Evolutionary conservation across 2,329 filamentous ascomycete genomes (phyloP).

Genomic region (Sporothrix inflata): DNA sequence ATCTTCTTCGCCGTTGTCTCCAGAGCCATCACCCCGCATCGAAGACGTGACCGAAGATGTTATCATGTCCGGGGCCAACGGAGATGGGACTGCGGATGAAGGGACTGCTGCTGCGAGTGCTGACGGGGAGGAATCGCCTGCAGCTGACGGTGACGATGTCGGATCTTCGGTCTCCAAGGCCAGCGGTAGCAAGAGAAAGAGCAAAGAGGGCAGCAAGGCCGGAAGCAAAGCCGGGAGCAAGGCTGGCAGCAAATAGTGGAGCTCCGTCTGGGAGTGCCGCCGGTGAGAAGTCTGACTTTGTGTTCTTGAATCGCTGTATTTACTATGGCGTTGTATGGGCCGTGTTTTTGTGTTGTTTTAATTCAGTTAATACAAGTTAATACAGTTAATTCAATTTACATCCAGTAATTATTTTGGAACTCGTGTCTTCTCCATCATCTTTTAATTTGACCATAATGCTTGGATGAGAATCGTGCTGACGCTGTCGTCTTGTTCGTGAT

Average conservation of each 20-base stretch:
- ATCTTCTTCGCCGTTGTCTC: not conserved
- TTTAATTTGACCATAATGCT: too few relatives aligned
- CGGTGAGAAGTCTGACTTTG: too few relatives aligned
- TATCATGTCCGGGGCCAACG: not conserved
- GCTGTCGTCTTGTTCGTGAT: not conserved
- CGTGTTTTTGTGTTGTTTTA: too few relatives aligned
- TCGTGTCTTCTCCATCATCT: too few relatives aligned
- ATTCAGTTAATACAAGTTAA: too few relatives aligned
- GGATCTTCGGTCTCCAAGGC: not conserved
- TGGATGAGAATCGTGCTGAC: too few relatives aligned
- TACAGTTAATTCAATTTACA: too few relatives aligned
- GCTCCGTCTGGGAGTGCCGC: too few relatives aligned
- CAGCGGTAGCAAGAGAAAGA: not conserved
- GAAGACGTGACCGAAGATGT: not conserved
- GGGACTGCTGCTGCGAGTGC: not conserved
- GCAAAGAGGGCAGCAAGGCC: not conserved
- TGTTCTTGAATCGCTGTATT: too few relatives aligned
- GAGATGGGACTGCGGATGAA: not conserved
- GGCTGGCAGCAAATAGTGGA: not conserved
- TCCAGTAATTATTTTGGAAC: too few relatives aligned
- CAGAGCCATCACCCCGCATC: not conserved
- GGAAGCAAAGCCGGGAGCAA: not conserved
- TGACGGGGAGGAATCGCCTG: not conserved
- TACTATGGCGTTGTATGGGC: too few relatives aligned
- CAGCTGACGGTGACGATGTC: not conserved